phyloP scores from a whole-genome alignment of 2,329 filamentous ascomycete genomes.

The Fusarium dlaminii region DNA sequence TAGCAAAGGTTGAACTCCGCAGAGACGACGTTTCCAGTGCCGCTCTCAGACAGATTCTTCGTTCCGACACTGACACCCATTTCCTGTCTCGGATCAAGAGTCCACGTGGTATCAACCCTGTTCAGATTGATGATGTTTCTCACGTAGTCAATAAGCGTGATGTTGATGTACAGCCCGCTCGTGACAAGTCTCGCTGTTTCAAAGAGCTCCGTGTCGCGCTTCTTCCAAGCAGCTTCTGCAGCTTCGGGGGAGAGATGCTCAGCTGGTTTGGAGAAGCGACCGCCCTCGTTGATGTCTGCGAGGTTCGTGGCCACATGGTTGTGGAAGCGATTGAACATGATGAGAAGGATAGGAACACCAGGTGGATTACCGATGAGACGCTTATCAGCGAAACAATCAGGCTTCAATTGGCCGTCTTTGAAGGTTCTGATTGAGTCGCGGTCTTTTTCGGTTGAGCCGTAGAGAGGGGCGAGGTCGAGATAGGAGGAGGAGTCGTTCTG shows the following conservation, averaged over 20 bases:
- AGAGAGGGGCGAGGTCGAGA: conserved; percentile 76
- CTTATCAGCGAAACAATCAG: conserved; percentile 77
- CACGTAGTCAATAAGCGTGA: conserved; percentile 81
- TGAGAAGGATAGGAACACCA: conserved; percentile 73
- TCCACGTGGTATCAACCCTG: conserved; percentile 76
- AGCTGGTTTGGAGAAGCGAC: conserved; percentile 75
- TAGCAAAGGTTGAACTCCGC: conserved; percentile 92
- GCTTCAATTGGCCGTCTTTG: conserved; percentile 75
- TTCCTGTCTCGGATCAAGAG: conserved; percentile 78
- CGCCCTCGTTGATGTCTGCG: conserved; percentile 85
- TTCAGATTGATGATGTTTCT: conserved; percentile 75
- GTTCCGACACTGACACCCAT: conserved; percentile 66
- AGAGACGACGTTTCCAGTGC: conserved; percentile 83
- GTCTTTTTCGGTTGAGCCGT: conserved; percentile 73
- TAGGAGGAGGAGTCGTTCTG: conserved; percentile 76
- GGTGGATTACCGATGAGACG: conserved; percentile 76
- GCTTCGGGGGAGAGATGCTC: conserved; percentile 60
- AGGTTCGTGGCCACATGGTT: conserved; percentile 85
- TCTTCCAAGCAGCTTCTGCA: conserved; percentile 65
- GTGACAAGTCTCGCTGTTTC: conserved; percentile 81
- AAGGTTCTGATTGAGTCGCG: conserved; percentile 75
- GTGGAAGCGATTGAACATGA: conserved; percentile 88
- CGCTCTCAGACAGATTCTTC: conserved; percentile 69
- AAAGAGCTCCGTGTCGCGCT: conserved; percentile 81
- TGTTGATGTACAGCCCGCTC: conserved; percentile 80